A percentile compares a stretch with the other conserved stretches of the same genome.
Evolutionary conservation across 176 grass and related monocot species (phyloP).

Genomic region (Cymbopogon citratus): DNA sequence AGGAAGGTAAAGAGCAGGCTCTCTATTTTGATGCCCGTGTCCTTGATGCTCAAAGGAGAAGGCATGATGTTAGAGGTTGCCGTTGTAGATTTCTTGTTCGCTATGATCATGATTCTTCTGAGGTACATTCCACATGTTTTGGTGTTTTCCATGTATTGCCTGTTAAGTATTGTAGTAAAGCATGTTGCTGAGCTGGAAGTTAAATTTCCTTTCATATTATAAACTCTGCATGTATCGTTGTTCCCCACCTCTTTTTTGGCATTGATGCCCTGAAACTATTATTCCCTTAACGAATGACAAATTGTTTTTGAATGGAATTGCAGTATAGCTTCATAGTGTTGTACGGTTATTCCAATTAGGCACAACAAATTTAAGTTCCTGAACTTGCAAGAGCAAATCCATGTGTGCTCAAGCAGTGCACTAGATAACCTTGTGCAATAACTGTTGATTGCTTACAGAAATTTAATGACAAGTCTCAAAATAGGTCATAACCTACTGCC

Average conservation of each 20-base stretch:
- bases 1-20: constrained; percentile 93
- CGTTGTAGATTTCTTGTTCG: constrained; percentile 87
- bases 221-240: background rate
- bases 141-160: background rate
- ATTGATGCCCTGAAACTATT: background rate
- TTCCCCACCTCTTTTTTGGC: background rate
- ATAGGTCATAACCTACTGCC: background rate
- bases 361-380: background rate
- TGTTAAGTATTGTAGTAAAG: background rate
- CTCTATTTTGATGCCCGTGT: constrained; percentile 81
- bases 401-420: background rate
- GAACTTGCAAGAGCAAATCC: background rate
- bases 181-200: background rate
- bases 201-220: background rate
- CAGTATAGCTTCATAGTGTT: background rate
- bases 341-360: background rate
- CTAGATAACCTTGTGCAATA: background rate
- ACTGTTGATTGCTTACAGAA: background rate
- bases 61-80: constrained; percentile 78
- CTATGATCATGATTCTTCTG: constrained; percentile 75
- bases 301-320: background rate
- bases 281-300: background rate
- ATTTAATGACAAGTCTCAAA: background rate
- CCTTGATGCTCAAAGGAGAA: constrained; percentile 84
- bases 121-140: constrained; percentile 34